Conservation (phyloP, 495 filamentous ascomycete species). For the Hyphodiscus hymeniophilus region DNA sequence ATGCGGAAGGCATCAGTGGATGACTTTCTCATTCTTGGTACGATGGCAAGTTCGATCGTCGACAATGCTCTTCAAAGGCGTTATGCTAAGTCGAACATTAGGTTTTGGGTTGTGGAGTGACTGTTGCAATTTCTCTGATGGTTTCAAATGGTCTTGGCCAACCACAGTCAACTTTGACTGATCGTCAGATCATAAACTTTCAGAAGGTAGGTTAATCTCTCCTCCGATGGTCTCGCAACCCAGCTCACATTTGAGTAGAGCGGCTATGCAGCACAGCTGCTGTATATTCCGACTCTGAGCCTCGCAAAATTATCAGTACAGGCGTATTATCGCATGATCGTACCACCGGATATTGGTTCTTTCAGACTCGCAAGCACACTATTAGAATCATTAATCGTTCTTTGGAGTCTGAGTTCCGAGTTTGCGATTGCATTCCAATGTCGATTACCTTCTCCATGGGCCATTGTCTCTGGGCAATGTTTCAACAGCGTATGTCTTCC, state of each 20-base stretch:
- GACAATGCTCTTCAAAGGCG: background rate
- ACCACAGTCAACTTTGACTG: slow-evolving; percentile 1
- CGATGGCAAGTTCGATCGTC: slow-evolving; percentile 4
- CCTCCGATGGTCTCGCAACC: too few species aligned
- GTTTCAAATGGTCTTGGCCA: slow-evolving; percentile 5
- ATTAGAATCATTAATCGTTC: slow-evolving; percentile 8
- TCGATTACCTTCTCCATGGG: slow-evolving; percentile 21
- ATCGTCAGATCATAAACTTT: slow-evolving; percentile 2
- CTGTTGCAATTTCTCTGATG: slow-evolving; percentile 7
- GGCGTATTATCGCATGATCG: background rate
- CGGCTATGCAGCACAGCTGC: slow-evolving; percentile 6
- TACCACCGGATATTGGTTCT: background rate
- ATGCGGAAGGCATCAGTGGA: background rate
- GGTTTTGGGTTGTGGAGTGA: slow-evolving; percentile 9
- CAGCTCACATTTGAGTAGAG: background rate
- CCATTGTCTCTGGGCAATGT: slow-evolving; percentile 19
- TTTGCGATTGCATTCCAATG: slow-evolving; percentile 24
- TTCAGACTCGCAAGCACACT: background rate
- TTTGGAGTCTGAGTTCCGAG: slow-evolving; percentile 16
- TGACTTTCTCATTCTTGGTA: background rate
- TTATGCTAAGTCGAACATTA: background rate
- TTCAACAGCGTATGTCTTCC: slow-evolving; percentile 17
- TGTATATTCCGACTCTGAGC: slow-evolving; percentile 2
- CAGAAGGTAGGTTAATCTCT: slow-evolving; percentile 10
- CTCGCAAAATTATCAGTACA: slow-evolving; percentile 9